phyloP scores from a whole-genome alignment of 106 monocot genomes.

The Apostasia ramifera region DNA sequence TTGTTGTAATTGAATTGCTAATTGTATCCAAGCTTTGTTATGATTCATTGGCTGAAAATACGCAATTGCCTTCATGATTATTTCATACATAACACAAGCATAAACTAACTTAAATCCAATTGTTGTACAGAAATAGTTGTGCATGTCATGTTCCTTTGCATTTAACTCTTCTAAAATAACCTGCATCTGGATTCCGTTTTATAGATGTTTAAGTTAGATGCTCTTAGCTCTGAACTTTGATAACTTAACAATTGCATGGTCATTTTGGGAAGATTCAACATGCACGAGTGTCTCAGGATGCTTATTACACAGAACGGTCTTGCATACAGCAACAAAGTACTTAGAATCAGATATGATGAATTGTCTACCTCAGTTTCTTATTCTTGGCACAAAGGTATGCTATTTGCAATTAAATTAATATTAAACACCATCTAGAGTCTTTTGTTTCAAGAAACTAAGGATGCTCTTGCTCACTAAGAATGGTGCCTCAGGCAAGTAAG shows the following conservation, averaged over 20 bases:
- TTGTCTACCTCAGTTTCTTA: conserved; percentile 45
- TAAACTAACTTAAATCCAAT: no score
- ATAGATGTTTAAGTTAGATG: no score
- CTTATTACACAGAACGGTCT: conserved; percentile 51
- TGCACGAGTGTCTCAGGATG: conserved; percentile 39
- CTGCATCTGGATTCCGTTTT: no score
- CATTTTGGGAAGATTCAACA: conserved; percentile 62
- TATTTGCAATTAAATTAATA: neutral
- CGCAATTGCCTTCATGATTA: no score
- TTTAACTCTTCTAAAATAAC: no score
- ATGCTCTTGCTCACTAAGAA: conserved; percentile 6
- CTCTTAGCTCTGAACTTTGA: neutral
- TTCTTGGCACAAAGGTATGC: conserved; percentile 41
- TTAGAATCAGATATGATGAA: conserved; percentile 38
- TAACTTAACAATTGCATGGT: conserved; percentile 48
- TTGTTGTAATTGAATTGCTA: conserved; percentile 39
- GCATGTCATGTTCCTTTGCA: no score
- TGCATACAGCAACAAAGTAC: conserved; percentile 54
- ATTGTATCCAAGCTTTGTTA: conserved; percentile 35
- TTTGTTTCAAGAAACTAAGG: conserved; percentile 2
- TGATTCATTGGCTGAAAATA: no score
- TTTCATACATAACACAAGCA: no score
- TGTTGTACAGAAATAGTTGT: no score
- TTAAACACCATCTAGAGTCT: no score
- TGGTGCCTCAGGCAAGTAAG: conserved; percentile 45